Evolutionary conservation across 345 rosid species (phyloP).

Genomic region (Lumnitzera littorea): DNA sequence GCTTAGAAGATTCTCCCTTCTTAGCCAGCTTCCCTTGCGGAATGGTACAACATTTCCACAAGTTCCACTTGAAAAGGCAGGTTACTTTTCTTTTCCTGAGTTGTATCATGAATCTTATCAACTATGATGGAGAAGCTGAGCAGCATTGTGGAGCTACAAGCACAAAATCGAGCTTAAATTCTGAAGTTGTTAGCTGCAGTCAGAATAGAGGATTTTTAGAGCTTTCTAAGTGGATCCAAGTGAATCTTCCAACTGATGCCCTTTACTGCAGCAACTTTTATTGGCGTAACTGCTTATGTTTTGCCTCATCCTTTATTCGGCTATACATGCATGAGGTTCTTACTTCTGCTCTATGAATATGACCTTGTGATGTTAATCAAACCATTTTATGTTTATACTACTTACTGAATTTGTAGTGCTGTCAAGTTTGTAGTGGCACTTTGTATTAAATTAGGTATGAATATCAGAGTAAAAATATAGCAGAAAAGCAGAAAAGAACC

Average conservation of each 20-base stretch:
- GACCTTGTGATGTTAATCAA: not conserved
- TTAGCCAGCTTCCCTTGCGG: conserved; percentile 28
- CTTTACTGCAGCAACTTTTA: conserved; percentile 24
- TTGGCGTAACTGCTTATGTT: conserved; percentile 31
- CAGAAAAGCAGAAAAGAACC: too few species aligned
- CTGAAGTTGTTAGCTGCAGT: conserved; percentile 19
- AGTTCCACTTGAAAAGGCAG: conserved; percentile 55
- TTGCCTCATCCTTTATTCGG: conserved; percentile 57
- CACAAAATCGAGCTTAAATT: conserved; percentile 15
- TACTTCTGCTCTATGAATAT: not conserved
- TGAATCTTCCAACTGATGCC: conserved; percentile 27
- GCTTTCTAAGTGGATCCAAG: conserved; percentile 55
- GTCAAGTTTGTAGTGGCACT: too few species aligned
- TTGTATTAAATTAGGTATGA: too few species aligned
- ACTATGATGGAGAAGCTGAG: conserved; percentile 24
- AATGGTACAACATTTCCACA: conserved; percentile 18
- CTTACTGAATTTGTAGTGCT: too few species aligned
- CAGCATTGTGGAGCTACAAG: conserved; percentile 23
- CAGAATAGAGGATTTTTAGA: conserved; percentile 42
- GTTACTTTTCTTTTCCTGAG: conserved; percentile 60
- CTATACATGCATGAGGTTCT: conserved; percentile 75
- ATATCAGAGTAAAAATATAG: too few species aligned
- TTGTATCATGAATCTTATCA: conserved; percentile 54
- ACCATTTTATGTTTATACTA: too few species aligned
- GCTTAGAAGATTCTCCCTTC: conserved; percentile 83